Base-by-base conservation (phyloP, 352 stramenopile species). In the Pythium sukuiense region DNA sequence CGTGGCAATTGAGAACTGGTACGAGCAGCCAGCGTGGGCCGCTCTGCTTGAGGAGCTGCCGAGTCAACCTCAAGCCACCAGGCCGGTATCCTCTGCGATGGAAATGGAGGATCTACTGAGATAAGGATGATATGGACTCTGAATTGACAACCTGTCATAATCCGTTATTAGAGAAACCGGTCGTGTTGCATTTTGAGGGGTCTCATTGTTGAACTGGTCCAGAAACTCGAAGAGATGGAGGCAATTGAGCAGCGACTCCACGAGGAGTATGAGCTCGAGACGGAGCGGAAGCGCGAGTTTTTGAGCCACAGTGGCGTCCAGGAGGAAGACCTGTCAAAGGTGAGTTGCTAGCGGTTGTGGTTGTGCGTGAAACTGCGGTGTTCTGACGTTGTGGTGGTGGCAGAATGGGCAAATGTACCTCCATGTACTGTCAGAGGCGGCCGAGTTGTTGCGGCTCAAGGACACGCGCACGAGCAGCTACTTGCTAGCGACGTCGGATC, bases 371-470 rank as follows among this genome's bases (percentile, higher is more conserved):
- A 29, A 43, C 53, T 20, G 52, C 45, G 20, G 45, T 52, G n/a
- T 52, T 52, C 14, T 52, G n/a, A 52, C 20, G 45, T 3, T 24
- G 29, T 20, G 16, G 45, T 30, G 45, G 20, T 52, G n/a, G 45
- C 65, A 85, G 77, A 79, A 81, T 61, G 77, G 73, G 0, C 75
- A 81, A 58, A 63, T 83, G 63, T 75, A 81, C 48, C 66, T 85
- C 16, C 73, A 83, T 39, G 73, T 83, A 32, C 66, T 85, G n/a
- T 72, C 77, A 32, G 77, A 85, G 50, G 49, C 61, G 26, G 77
- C 75, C 9, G 75, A 74, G 59, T 33, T 83, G 13, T 65, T 85
- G 4, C 63, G 69, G 41, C 63, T 85, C 56, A 73, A 80, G 20
- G 73, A 80, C 45, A 73, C 69, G 3, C 53, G 45, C 5, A 76